Conservation (phyloP, 306 rosid species). For the Vicia sativa region DNA sequence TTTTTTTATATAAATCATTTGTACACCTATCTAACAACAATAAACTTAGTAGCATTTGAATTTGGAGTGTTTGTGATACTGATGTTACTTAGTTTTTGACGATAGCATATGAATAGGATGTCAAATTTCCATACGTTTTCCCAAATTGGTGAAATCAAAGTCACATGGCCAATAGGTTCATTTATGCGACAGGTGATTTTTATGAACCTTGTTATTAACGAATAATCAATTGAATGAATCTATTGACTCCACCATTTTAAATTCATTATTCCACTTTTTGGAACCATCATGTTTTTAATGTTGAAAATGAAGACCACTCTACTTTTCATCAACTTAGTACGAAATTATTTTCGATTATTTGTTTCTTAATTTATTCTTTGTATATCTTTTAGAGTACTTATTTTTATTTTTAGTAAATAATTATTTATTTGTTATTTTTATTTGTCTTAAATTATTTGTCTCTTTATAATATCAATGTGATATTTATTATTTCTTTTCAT, state of each 20-base stretch:
- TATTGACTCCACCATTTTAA: background rate
- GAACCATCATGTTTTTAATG: background rate
- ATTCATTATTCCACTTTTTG: background rate
- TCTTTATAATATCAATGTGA: too few species aligned
- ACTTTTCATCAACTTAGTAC: too few species aligned
- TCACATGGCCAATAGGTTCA: background rate
- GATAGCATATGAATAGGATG: background rate
- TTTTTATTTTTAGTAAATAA: too few species aligned
- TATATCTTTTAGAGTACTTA: too few species aligned
- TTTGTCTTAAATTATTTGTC: too few species aligned
- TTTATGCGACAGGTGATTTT: background rate
- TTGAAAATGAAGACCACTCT: background rate
- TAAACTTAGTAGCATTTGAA: too few species aligned
- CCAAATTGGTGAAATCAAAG: background rate
- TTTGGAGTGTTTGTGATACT: background rate
- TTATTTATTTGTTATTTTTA: too few species aligned
- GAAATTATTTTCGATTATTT: too few species aligned
- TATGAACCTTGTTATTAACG: constrained; percentile 21
- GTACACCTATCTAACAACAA: too few species aligned
- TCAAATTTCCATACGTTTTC: background rate
- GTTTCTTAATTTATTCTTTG: too few species aligned
- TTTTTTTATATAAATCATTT: too few species aligned
- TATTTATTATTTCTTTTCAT: too few species aligned
- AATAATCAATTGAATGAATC: background rate
- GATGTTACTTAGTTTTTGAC: background rate